A percentile compares a stretch with the other conserved stretches of the same genome.
Conservation (phyloP, 768 basidiomycete genomes). For the Lyophyllum atratum region DNA sequence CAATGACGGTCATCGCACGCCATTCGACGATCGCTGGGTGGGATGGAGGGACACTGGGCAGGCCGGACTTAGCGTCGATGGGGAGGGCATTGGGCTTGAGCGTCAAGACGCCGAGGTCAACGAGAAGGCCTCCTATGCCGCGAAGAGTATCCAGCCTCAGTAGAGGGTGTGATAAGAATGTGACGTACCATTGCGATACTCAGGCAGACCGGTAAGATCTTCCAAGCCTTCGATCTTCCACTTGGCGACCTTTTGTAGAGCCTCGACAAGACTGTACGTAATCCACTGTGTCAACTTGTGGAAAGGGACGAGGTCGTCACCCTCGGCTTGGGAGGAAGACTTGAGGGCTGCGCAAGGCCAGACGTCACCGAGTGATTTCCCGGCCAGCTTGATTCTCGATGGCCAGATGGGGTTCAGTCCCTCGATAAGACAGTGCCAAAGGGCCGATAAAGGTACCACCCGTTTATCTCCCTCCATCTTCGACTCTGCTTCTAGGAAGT, state of each 20-base stretch:
- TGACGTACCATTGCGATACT: slow-evolving; percentile 84
- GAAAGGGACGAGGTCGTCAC: slow-evolving; percentile 84
- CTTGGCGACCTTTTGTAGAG: slow-evolving; percentile 71
- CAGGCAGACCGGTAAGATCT: slow-evolving; percentile 90
- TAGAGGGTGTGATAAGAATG: not conserved
- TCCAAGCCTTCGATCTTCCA: slow-evolving; percentile 86
- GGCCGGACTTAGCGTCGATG: slow-evolving; percentile 45
- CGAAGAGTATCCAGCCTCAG: not conserved
- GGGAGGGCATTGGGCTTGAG: slow-evolving; percentile 62
- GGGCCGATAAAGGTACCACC: slow-evolving; percentile 67
- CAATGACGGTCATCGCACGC: slow-evolving; percentile 94
- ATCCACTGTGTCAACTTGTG: slow-evolving; percentile 97
- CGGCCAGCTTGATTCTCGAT: slow-evolving; percentile 65
- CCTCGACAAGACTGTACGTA: slow-evolving; percentile 86
- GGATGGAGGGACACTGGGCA: slow-evolving; percentile 69
- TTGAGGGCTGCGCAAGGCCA: slow-evolving; percentile 78
- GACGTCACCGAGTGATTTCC: slow-evolving; percentile 83
- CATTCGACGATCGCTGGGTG: slow-evolving; percentile 95
- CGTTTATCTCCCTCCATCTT: slow-evolving; percentile 38
- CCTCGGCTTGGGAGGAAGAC: slow-evolving; percentile 34
- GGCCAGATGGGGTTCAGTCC: slow-evolving; percentile 93
- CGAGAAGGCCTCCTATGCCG: slow-evolving; percentile 73
- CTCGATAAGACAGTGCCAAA: slow-evolving; percentile 84
- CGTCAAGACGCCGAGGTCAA: slow-evolving; percentile 80
- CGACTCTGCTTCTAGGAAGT: slow-evolving; percentile 67